Base-by-base conservation (phyloP, 805 yeast species). In the Wickerhamomyces rabaulensis region DNA sequence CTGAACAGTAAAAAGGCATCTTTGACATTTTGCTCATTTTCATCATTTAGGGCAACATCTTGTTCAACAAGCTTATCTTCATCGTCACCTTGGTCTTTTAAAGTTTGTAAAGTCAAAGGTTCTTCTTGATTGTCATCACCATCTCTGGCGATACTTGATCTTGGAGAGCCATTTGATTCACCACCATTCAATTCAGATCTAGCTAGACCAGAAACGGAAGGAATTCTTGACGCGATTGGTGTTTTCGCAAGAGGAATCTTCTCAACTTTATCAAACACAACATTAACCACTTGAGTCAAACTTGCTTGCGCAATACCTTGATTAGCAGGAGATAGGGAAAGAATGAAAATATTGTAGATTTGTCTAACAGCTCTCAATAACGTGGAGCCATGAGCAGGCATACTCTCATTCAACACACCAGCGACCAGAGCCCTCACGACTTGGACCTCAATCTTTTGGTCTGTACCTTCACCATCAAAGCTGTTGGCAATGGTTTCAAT, bases 271-370 rank as follows among this genome's bases (percentile, higher is more conserved):
- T 87, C 95, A 68, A 89, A 94, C 10, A 91, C 84, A 9, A 87
- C 82, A 46, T 82, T 82, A 20, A 94, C 88, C 58, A 92, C 85
- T 67, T 94, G 99, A 3, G 95, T 87, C 53, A 94, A 73, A 8
- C 94, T 85, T 1, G 96, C 98, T 69, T 95, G 98, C 0, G 99
- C 98, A 49, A 91, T 82, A 1, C 90, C 87, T 67, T 94, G 99
- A 61, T 90, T 92, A 22, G 86, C 72, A 3, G 92, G 80, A 17
- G 85, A 81, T 49, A 86, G 72, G 0, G 97, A 89, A 46, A 88
- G 76, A 38, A 94, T 84, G 60, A 92, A 95, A 23, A 95, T 87
- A 62, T 90, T 91, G 69, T 94, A 94, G 23, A 92, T 88, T 59
- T 88, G 96, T 64, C 98, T 79, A 33, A 95, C 84, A 0, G 98